Conservation (phyloP, 2,329 filamentous ascomycete species). For the Venturia oleaginea region DNA sequence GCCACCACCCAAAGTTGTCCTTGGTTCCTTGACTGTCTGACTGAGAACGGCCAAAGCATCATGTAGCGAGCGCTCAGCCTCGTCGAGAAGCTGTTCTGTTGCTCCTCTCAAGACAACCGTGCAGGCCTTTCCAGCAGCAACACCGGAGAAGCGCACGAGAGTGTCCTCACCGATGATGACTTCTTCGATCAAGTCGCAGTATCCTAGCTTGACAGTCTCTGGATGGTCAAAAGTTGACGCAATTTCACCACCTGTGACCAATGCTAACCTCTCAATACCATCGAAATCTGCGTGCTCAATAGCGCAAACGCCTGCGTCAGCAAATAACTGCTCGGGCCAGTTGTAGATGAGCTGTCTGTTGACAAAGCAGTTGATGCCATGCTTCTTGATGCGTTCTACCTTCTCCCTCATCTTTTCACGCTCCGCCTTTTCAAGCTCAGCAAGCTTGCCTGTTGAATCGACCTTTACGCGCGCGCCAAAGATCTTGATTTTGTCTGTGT, state of each 20-base stretch:
- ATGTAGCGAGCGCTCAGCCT: constrained; percentile 91
- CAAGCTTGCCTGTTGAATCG: constrained; percentile 87
- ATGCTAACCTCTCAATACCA: constrained; percentile 85
- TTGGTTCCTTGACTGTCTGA: constrained; percentile 89
- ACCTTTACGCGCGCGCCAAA: constrained; percentile 97
- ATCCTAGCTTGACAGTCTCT: constrained; percentile 89
- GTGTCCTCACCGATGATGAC: constrained; percentile 98
- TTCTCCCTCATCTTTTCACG: constrained; percentile 99
- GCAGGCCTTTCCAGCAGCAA: constrained; percentile 87
- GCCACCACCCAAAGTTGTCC: constrained; percentile 87
- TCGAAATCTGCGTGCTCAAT: constrained; percentile 99
- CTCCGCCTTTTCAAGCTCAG: constrained; percentile 97
- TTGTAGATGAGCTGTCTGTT: constrained; percentile 99
- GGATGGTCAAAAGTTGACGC: constrained; percentile 97
- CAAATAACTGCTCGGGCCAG: constrained; percentile 98
- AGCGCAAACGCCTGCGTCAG: constrained; percentile 93
- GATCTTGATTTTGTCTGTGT: constrained; percentile 99
- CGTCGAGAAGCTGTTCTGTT: constrained; percentile 92
- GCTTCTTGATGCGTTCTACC: constrained; percentile 96
- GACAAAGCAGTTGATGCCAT: constrained; percentile 99
- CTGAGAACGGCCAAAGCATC: constrained; percentile 93
- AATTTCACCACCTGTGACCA: constrained; percentile 96
- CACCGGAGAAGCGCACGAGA: constrained; percentile 93
- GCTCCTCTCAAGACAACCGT: constrained; percentile 94
- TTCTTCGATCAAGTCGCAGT: constrained; percentile 93